Conservation (phyloP, 2,329 filamentous ascomycete species). For the Magnaporthiopsis incrustans region DNA sequence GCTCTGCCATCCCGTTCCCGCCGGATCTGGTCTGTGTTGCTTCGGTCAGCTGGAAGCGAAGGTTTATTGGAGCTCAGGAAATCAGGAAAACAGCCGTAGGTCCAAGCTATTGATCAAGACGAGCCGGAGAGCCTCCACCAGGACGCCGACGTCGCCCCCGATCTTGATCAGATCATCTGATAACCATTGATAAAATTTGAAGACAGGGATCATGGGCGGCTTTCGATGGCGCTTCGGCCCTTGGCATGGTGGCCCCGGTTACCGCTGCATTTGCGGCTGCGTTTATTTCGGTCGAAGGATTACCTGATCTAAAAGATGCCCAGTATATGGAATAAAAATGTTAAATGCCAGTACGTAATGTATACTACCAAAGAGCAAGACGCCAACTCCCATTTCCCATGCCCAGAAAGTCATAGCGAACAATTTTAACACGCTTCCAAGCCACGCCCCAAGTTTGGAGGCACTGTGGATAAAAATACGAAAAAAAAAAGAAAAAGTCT, state of each 20-base stretch:
- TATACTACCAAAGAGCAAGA: too few species aligned
- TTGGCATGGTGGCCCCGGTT: not conserved
- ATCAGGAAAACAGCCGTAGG: not conserved
- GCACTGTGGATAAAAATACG: too few species aligned
- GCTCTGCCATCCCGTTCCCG: too few species aligned
- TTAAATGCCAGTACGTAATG: too few species aligned
- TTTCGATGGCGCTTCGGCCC: not conserved
- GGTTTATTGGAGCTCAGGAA: not conserved
- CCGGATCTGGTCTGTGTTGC: not conserved
- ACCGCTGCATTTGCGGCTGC: too few species aligned
- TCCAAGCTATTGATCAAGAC: not conserved
- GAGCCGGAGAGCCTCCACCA: not conserved
- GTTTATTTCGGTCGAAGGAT: too few species aligned
- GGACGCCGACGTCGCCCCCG: conserved; percentile 3
- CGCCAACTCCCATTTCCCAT: too few species aligned
- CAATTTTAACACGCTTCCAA: too few species aligned
- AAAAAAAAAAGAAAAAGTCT: not conserved
- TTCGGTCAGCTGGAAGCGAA: not conserved
- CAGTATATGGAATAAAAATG: too few species aligned
- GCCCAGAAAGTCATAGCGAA: too few species aligned
- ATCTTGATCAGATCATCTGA: conserved; percentile 8
- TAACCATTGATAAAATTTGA: conserved; percentile 7
- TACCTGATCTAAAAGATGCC: too few species aligned
- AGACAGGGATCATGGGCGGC: not conserved
- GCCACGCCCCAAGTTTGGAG: too few species aligned